A percentile compares a stretch with the other conserved stretches of the same genome.
Conservation (phyloP, 2,329 filamentous ascomycete genomes). For the Aspergillus candidus region DNA sequence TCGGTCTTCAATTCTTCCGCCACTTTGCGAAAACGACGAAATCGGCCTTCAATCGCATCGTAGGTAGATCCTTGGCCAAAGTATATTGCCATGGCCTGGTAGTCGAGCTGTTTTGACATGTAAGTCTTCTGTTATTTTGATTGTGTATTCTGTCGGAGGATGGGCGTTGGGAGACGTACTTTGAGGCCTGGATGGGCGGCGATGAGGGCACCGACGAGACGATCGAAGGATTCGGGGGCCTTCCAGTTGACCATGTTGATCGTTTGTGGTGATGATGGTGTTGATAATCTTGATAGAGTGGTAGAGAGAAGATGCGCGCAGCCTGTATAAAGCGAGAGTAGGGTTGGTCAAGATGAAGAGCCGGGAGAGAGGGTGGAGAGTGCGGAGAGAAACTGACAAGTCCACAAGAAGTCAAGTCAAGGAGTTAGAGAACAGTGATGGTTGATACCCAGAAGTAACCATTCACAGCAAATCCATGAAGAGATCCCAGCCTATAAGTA, state of each 20-base stretch:
- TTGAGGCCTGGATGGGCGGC: slow-evolving; percentile 23
- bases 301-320: neutral
- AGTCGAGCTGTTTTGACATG: slow-evolving; percentile 36
- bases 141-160: neutral
- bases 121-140: neutral
- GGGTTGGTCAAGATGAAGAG: too few species aligned
- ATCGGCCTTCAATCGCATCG: slow-evolving; percentile 43
- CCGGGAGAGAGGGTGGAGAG: too few species aligned
- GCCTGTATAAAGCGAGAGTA: neutral
- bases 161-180: slow-evolving; percentile 8
- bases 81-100: slow-evolving; percentile 37
- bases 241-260: slow-evolving; percentile 30
- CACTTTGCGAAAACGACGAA: slow-evolving; percentile 41
- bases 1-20: slow-evolving; percentile 32
- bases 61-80: slow-evolving; percentile 45
- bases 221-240: slow-evolving; percentile 16
- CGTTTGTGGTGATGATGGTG: neutral
- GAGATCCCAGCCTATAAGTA: too few species aligned
- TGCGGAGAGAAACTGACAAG: too few species aligned
- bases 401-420: too few species aligned
- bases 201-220: slow-evolving; percentile 23
- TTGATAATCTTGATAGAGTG: too few species aligned
- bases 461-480: too few species aligned
- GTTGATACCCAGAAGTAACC: too few species aligned
- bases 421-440: too few species aligned